Evolutionary conservation across 768 basidiomycete species (phyloP).

Genomic region (Pisolithus orientalis): DNA sequence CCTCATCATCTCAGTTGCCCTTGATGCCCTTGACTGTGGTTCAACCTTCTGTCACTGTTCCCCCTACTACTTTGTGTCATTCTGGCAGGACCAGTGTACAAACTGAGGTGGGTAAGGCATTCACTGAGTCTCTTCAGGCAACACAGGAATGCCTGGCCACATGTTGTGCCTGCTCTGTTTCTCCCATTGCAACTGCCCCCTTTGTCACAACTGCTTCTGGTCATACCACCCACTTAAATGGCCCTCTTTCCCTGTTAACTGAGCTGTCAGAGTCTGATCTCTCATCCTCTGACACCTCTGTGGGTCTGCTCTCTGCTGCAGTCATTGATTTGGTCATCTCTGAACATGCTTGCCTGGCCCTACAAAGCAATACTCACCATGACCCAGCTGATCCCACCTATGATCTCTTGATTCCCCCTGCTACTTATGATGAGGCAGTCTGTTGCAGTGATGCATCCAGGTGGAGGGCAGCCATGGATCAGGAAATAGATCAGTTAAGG

Average conservation of each 20-base stretch:
- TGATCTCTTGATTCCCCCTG: no score
- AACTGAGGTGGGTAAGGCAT: not conserved
- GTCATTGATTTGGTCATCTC: constrained; percentile 7
- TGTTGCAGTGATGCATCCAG: not conserved
- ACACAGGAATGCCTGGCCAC: not conserved
- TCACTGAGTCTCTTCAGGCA: not conserved
- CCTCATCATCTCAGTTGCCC: not conserved
- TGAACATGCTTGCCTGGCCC: not conserved
- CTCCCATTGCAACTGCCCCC: not conserved
- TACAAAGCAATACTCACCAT: not conserved
- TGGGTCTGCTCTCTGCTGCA: not conserved
- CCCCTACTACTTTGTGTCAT: not conserved
- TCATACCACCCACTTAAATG: no score
- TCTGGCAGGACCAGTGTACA: not conserved
- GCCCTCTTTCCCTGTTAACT: not conserved
- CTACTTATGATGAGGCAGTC: not conserved
- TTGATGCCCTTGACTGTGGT: no score
- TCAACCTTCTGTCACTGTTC: no score
- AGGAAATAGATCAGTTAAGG: no score
- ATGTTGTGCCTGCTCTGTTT: not conserved
- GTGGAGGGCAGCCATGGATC: constrained; percentile 3
- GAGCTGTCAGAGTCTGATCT: not conserved
- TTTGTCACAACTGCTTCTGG: not conserved
- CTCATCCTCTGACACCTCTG: not conserved
- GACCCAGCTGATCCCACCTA: not conserved